Percentiles rank a stretch among this genome's conserved stretches.
phyloP scores from a whole-genome alignment of 176 grass and related monocot genomes.

The Paspalum notatum region DNA sequence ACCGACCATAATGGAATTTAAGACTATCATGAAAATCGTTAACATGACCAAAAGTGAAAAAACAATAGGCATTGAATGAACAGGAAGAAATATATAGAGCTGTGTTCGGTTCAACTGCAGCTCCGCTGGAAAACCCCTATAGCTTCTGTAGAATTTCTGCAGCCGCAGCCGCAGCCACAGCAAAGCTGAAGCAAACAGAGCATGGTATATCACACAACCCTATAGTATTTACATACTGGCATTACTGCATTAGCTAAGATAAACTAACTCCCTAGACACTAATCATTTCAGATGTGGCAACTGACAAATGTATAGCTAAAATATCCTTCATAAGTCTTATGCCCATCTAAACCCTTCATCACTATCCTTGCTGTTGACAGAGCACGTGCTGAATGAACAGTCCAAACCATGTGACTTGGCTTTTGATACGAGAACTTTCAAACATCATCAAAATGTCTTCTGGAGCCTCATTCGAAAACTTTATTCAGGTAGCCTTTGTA shows the following conservation, averaged over 20 bases:
- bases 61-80: not conserved
- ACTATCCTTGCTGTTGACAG: not conserved
- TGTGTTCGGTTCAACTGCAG: too few species aligned
- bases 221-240: too few species aligned
- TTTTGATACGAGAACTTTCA: not conserved
- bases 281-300: not conserved
- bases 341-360: not conserved
- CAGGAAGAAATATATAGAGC: not conserved
- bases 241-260: not conserved
- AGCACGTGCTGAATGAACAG: not conserved
- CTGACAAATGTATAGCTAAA: not conserved
- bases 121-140: too few species aligned
- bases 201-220: too few species aligned
- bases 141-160: too few species aligned
- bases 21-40: not conserved
- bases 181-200: too few species aligned
- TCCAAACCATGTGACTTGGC: not conserved
- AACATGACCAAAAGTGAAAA: not conserved
- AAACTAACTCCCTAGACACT: constrained; percentile 1
- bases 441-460: not conserved
- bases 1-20: not conserved
- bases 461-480: not conserved
- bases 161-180: too few species aligned
- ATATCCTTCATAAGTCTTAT: not conserved
- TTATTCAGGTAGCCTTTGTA: not conserved